Percentiles rank a stretch among this genome's conserved stretches.
Conservation (phyloP, 1,284 basidiomycete species). For the Trichosporon faecale region DNA sequence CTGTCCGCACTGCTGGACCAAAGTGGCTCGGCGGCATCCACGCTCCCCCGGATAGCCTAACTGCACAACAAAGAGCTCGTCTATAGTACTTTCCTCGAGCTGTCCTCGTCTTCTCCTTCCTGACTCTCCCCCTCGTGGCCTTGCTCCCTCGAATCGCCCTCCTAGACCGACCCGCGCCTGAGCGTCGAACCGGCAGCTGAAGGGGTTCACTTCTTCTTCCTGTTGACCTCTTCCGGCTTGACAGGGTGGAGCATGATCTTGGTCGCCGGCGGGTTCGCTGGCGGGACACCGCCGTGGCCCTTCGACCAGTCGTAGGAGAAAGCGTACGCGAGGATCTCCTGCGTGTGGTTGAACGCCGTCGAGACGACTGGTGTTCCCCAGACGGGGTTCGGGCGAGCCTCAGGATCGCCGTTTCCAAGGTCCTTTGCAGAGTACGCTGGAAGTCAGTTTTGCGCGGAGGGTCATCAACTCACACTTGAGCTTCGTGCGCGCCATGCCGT, state of each 20-base stretch:
- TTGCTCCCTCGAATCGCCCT: no score
- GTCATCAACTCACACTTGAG: constrained; percentile 68
- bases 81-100: constrained; percentile 8
- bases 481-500: constrained; percentile 68
- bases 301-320: constrained; percentile 86
- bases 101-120: not conserved
- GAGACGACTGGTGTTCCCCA: constrained; percentile 53
- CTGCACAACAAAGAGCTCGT: constrained; percentile 7
- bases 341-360: constrained; percentile 76
- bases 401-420: constrained; percentile 67
- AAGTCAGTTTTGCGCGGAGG: constrained; percentile 6
- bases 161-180: not conserved
- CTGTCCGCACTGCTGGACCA: not conserved
- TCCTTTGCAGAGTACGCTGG: constrained; percentile 51
- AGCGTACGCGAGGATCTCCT: constrained; percentile 84
- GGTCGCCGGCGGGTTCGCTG: constrained; percentile 56
- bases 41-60: not conserved
- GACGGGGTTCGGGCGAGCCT: constrained; percentile 58
- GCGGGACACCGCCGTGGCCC: constrained; percentile 82
- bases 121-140: not conserved
- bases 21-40: not conserved
- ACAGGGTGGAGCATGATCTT: constrained; percentile 87
- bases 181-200: not conserved
- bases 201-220: constrained; percentile 35
- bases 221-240: constrained; percentile 81